Evolutionary conservation across 495 filamentous ascomycete genomes (phyloP).

Genomic region (Alectoria sarmentosa): DNA sequence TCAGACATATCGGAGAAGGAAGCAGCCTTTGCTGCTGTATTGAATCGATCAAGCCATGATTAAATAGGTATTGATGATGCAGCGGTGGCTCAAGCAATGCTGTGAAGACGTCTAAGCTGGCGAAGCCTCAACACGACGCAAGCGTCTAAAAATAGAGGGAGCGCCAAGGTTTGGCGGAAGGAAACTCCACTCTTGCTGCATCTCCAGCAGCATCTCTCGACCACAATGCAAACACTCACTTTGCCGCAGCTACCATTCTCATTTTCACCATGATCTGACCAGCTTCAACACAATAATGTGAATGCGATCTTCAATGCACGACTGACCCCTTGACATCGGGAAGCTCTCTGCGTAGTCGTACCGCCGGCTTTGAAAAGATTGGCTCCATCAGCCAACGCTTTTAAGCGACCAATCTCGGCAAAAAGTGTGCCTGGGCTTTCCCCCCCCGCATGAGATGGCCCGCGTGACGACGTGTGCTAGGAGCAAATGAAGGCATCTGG

Average conservation of each 20-base stretch:
- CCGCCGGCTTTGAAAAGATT: too few species aligned
- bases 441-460: neutral
- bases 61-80: neutral
- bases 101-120: neutral
- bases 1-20: neutral
- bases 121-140: neutral
- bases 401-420: neutral
- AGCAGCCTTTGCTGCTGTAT: neutral
- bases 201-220: too few species aligned
- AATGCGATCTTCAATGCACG: neutral
- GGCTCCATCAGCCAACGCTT: neutral
- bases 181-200: neutral
- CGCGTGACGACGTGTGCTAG: neutral
- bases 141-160: neutral
- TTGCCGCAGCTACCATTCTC: too few species aligned
- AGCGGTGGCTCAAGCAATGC: conserved; percentile 1
- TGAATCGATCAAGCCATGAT: neutral
- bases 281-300: neutral
- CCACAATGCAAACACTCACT: too few species aligned
- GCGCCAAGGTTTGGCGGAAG: neutral
- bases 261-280: too few species aligned
- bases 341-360: too few species aligned
- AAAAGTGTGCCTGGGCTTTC: neutral
- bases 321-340: neutral
- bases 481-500: too few species aligned